These are phyloP conservation scores for Podospora comata DNA, from an alignment of 495 filamentous ascomycete species.

Conservation along the genomic window DNA sequence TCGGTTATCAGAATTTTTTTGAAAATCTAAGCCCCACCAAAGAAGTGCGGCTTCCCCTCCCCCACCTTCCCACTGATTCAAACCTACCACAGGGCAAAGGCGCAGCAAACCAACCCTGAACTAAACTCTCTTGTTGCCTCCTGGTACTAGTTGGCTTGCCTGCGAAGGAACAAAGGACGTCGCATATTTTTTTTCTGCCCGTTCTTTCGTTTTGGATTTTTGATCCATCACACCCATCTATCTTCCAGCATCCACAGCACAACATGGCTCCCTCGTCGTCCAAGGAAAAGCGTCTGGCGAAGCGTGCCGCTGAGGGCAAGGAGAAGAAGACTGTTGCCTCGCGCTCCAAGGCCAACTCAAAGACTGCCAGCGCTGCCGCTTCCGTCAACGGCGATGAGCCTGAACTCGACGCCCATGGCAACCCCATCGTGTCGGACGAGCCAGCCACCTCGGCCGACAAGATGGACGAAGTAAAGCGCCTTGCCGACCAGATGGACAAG, in stretches of 20 bases:
- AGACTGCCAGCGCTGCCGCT: constrained; percentile 60
- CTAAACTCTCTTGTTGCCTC: constrained; percentile 17
- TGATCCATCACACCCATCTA: not conserved
- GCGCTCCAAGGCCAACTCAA: constrained; percentile 64
- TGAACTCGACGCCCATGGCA: constrained; percentile 58
- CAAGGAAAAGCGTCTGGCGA: constrained; percentile 95
- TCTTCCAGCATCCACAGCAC: constrained; percentile 12
- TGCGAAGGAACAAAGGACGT: constrained; percentile 20
- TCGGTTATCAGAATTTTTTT: constrained; percentile 39
- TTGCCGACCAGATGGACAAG: constrained; percentile 84
- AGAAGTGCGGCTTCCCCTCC: constrained; percentile 31
- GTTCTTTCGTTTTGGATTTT: constrained; percentile 19
- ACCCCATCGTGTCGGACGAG: constrained; percentile 57
- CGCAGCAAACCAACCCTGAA: constrained; percentile 18
- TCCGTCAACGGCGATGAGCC: constrained; percentile 70
- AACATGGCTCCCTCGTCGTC: constrained; percentile 90
- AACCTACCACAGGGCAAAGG: constrained; percentile 29
- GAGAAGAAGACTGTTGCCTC: constrained; percentile 72
- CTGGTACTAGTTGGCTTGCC: constrained; percentile 15
- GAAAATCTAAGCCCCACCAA: constrained; percentile 37
- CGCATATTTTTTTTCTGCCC: constrained; percentile 13
- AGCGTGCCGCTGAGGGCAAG: constrained; percentile 76
- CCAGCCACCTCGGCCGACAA: constrained; percentile 68
- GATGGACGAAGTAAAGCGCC: constrained; percentile 71
- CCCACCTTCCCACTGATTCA: constrained; percentile 25